Conservation (phyloP, 2,329 filamentous ascomycete genomes). For the Hawksworthiomyces lignivorus region DNA sequence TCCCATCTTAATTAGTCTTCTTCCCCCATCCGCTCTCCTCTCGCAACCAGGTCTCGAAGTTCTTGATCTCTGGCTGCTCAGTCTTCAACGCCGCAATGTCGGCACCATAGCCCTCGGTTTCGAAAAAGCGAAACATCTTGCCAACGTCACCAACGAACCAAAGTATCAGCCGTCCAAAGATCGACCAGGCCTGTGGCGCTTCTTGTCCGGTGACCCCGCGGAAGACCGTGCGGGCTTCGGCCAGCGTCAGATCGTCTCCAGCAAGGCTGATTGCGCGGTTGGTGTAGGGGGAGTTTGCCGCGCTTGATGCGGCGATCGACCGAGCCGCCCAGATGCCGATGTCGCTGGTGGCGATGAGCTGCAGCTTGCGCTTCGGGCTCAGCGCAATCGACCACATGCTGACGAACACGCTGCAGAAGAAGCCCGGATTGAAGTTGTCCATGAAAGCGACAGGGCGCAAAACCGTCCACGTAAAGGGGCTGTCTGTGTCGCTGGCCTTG, state of each 20-base stretch:
- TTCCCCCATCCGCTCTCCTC: conserved; percentile 25
- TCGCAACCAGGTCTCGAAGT: conserved; percentile 31
- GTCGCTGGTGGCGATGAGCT: conserved; percentile 30
- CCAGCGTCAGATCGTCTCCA: conserved; percentile 26
- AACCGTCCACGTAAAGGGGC: conserved; percentile 26
- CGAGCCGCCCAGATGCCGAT: conserved; percentile 29
- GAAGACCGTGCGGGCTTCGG: conserved; percentile 23
- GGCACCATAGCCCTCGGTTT: conserved; percentile 30
- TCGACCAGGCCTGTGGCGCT: conserved; percentile 25
- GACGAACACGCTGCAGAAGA: conserved; percentile 24
- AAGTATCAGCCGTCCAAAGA: conserved; percentile 23
- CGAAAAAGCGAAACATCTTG: conserved; percentile 31
- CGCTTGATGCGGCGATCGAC: conserved; percentile 14
- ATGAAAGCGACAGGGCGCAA: conserved; percentile 33
- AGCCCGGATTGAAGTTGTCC: conserved; percentile 30
- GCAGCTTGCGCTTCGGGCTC: conserved; percentile 23
- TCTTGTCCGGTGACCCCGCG: conserved; percentile 17
- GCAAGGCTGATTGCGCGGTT: conserved; percentile 26
- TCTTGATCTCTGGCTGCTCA: conserved; percentile 23
- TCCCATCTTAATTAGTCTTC: background rate
- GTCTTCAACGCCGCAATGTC: conserved; percentile 25
- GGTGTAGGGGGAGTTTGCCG: conserved; percentile 21
- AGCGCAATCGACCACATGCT: conserved; percentile 23
- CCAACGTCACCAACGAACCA: conserved; percentile 23
- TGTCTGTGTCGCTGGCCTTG: conserved; percentile 12